Base-by-base conservation (phyloP, 192 early-diverging fungal genomes). In the Backusella morwellensis region DNA sequence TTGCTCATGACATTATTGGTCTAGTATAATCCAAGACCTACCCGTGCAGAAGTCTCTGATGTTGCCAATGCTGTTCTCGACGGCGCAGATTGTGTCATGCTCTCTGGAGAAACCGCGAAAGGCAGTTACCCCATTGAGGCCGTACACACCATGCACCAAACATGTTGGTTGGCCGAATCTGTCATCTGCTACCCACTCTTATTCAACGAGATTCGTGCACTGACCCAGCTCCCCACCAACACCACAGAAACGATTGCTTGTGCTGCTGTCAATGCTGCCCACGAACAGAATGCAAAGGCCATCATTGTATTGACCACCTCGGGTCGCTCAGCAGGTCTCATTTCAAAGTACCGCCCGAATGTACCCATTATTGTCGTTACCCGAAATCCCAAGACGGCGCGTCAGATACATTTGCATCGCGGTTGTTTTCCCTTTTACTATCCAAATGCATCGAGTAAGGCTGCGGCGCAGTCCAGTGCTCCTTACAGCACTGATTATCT, bases 1-100 rank as follows among this genome's bases (percentile, higher is more conserved):
- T 63, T 11, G 4, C 23, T 63, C 3, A 26, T 7, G 23, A 6
- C 19, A 32, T 32, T 9, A 32, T 5, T n/a, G 21, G 4, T 59
- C 19, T 70, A 70, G 68, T 88, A 91, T 79, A 96, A 97, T 86
- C 97, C 97, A 74, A 91, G 94, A 19, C 97, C 97, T 6, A 98
- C 97, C 36, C 92, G 97, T 74, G 97, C 97, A 70, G 97, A 98
- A 76, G 96, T 95, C 12, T 95, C 93, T 23, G 97, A 98, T 80
- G 96, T 98, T 21, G 96, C 97, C 68, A 98, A 98, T 82, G 97
- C 97, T 34, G 88, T 98, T 35, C 81, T 97, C 75, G 97, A 97
- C 79, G 97, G 97, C 66, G 92, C 94, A 54, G 97, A 98, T 85
- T 94, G 92, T 77, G 96, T 98, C 75, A 98, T 98, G 97, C 86